Percentiles rank a stretch among this genome's conserved stretches.
Conservation (phyloP, 208 protist genomes). For the Trypanosoma avium region DNA sequence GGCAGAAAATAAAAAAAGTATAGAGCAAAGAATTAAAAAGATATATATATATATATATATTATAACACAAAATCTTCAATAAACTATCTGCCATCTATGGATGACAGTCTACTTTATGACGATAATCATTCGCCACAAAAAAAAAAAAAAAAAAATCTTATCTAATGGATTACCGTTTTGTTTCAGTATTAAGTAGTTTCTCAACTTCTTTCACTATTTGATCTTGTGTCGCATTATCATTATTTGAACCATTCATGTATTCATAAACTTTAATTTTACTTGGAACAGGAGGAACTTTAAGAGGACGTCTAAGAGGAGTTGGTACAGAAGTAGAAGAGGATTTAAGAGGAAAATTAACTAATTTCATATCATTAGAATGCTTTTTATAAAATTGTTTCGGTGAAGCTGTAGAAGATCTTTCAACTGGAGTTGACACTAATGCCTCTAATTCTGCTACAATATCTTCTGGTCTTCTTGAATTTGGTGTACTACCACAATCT, state of each 20-base stretch:
- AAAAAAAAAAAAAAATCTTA: too few relatives aligned
- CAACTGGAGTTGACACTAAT: neutral
- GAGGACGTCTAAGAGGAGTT: neutral
- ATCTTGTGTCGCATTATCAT: too few relatives aligned
- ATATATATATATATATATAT: too few relatives aligned
- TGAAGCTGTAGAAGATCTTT: constrained; percentile 12
- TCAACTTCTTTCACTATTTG: too few relatives aligned
- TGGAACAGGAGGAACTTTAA: neutral
- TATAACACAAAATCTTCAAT: neutral
- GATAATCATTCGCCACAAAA: too few relatives aligned
- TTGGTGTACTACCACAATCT: constrained; percentile 2
- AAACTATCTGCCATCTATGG: neutral
- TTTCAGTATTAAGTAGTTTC: too few relatives aligned
- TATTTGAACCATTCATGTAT: too few relatives aligned
- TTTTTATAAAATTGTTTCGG: neutral
- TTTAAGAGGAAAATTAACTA: neutral
- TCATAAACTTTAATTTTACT: too few relatives aligned
- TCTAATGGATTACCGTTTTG: too few relatives aligned
- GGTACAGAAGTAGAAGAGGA: neutral
- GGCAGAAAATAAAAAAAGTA: neutral
- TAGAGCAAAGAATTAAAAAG: constrained; percentile 5
- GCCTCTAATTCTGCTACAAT: constrained; percentile 22
- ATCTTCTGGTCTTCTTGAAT: neutral
- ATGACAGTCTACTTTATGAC: neutral
- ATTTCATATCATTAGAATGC: neutral